Base-by-base conservation (phyloP, 495 filamentous ascomycete species). In the Cenococcum geophilum region DNA sequence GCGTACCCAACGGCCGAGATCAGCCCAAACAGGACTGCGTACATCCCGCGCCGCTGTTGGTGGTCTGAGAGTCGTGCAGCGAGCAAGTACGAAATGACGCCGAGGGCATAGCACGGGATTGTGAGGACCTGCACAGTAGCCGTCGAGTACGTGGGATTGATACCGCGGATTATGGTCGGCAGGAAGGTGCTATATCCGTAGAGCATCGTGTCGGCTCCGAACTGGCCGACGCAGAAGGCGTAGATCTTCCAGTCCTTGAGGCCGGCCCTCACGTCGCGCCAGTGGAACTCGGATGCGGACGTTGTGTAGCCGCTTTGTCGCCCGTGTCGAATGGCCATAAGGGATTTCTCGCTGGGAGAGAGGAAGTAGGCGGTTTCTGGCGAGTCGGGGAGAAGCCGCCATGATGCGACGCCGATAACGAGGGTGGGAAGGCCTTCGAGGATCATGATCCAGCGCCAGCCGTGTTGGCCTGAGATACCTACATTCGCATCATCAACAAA, bases 141-240 rank as follows among this genome's bases (percentile, higher is more conserved):
- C 0, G 75, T 74, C 0, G 80, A 76, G 80, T 85, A 89, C 8
- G 21, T 61, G 16, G 75, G 67, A 1, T 85, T 84, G 57, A 89
- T 79, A 11, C 78, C 83, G 27, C 81, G 74, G 73, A 92, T 89
- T 64, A 92, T 91, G 22, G 86, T 92, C 0, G 88, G 88, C 3
- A 90, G 75, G 66, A 92, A 92, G 0, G 85, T 89, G 62, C 80
- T 83, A 71, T 82, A 92, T 3, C 86, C 86, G 70, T 92, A 92
- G 0, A 90, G 77, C 81, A 90, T 86, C 9, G 82, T 88, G 66
- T 86, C 86, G 11, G 77, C 74, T 1, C 86, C 84, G 62, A 89
- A 89, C 68, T 88, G 81, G 3, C 72, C 86, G 47, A 83, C 72
- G 63, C 81, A 86, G 70, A 89, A 89, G 0, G 76, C 67, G 74